Conservation (phyloP, 495 filamentous ascomycete genomes). For the Bacidia rubella region DNA sequence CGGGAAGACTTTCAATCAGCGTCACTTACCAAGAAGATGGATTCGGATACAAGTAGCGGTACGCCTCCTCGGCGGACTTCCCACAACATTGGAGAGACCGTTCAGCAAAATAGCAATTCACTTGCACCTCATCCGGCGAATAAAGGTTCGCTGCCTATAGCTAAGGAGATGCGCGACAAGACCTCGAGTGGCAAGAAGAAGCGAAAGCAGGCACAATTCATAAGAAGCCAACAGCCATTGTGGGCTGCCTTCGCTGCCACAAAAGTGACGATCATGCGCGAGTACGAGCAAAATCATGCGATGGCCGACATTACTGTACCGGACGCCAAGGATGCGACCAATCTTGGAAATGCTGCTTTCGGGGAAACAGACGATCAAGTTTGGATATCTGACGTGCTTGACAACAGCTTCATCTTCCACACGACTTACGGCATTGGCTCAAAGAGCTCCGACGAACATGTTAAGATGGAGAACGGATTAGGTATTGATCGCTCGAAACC, state of each 20-base stretch:
- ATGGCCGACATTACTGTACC: slow-evolving; percentile 58
- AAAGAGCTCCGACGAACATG: not conserved
- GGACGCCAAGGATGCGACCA: slow-evolving; percentile 62
- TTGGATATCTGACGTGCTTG: slow-evolving; percentile 76
- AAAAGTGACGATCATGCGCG: slow-evolving; percentile 85
- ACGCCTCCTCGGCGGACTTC: slow-evolving; percentile 21
- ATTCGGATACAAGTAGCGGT: slow-evolving; percentile 43
- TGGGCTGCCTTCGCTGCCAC: slow-evolving; percentile 91
- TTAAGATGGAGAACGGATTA: slow-evolving; percentile 19
- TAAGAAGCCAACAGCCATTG: slow-evolving; percentile 78
- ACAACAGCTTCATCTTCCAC: slow-evolving; percentile 70
- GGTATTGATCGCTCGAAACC: slow-evolving; percentile 53
- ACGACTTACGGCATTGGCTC: slow-evolving; percentile 49
- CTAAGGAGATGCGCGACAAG: slow-evolving; percentile 44
- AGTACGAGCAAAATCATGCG: slow-evolving; percentile 76
- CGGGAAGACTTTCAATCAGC: slow-evolving; percentile 33
- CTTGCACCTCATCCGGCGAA: slow-evolving; percentile 34
- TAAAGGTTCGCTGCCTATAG: slow-evolving; percentile 38
- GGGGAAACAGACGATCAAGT: slow-evolving; percentile 57
- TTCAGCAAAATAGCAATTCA: slow-evolving; percentile 32
- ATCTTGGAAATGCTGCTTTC: slow-evolving; percentile 68
- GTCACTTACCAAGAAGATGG: slow-evolving; percentile 34
- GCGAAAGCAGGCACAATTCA: slow-evolving; percentile 75
- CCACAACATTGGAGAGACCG: slow-evolving; percentile 29
- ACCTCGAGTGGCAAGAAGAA: slow-evolving; percentile 61